A percentile compares a stretch with the other conserved stretches of the same genome.
Conservation (phyloP, 176 grass and related monocot species). For the Avena atlantica region DNA sequence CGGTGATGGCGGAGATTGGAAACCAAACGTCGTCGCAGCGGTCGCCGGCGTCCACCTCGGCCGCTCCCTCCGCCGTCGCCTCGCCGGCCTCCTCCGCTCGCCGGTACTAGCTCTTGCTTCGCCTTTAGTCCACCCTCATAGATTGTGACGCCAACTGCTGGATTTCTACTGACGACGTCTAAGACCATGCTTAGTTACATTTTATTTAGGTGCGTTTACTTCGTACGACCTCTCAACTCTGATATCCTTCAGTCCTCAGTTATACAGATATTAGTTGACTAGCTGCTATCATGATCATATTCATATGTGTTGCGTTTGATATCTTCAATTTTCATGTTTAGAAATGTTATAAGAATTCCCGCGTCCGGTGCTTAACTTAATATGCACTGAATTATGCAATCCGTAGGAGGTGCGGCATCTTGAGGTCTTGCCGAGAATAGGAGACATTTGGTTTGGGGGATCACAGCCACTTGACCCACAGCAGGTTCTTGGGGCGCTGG, state of each 20-base stretch:
- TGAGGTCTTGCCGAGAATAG: constrained; percentile 44
- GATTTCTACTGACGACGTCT: background rate
- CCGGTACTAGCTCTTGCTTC: constrained; percentile 27
- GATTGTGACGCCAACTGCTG: background rate
- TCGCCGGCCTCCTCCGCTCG: constrained; percentile 51
- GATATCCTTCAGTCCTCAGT: background rate
- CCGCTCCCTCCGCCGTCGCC: constrained; percentile 57
- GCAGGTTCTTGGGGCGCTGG: constrained; percentile 46
- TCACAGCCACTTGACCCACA: constrained; percentile 29
- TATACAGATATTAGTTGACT: background rate
- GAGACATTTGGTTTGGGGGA: constrained; percentile 46
- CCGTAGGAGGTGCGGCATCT: constrained; percentile 43
- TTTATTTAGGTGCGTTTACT: constrained; percentile 2
- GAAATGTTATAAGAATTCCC: background rate
- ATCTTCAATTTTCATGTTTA: background rate
- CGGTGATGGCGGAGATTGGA: constrained; percentile 54
- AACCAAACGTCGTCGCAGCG: constrained; percentile 45
- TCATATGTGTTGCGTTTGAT: background rate
- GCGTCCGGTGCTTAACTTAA: background rate
- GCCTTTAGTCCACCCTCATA: background rate
- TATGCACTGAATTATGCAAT: constrained; percentile 13
- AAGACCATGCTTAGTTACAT: background rate
- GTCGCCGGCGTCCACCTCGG: constrained; percentile 57
- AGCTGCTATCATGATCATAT: background rate
- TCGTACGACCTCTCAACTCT: background rate